Base-by-base conservation (phyloP, 768 basidiomycete genomes). In the Xanthoconium stramineum region DNA sequence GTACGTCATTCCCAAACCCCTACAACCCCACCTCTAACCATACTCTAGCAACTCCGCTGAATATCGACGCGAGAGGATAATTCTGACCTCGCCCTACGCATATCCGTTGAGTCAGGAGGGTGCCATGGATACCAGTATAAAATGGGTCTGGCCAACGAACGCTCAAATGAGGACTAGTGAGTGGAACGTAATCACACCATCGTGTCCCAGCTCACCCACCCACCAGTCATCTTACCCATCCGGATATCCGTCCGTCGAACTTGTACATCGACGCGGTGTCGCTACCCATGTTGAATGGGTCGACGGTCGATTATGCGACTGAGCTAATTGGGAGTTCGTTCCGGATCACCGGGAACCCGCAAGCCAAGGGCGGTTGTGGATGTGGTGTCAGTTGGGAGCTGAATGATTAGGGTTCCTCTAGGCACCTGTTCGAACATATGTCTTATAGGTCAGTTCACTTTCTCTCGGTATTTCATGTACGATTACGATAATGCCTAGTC, bases 381-480 rank as follows among this genome's bases (percentile, higher is more conserved):
- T 99, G 96, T 65, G 96, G 96, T 15, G 86, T 98, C 20, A 95
- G 93, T 67, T 97, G 93, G 94, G 94, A 64, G 24, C n/a, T 60
- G 5, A 59, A 63, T 11, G 48, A 55, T 8, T 30, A 55, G 43
- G 19, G 35, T 19, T 20, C 11, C 14, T 32, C 29, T 40, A 5
- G 46, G 19, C 6, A 17, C 24, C 9, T 24, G 9, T 29, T 15
- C 24, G 44, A 33, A 51, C 6, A 28, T 12, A 28, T 36, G 1
- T 15, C 2, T 36, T 29, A 12, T 17, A 24, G 32, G 15, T 28
- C 50, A 6, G 40, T 33, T 15, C n/a, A 15, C 19, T 24, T 10
- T 24, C 19, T 17, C 7, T 6, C 38, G 19, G 12, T 20, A 20
- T 4, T 43, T 6, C 40, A 42, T 12, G 37, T 8, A n/a, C 37